Conservation (phyloP, 257 asterid genomes). For the Solanum pimpinellifolium region DNA sequence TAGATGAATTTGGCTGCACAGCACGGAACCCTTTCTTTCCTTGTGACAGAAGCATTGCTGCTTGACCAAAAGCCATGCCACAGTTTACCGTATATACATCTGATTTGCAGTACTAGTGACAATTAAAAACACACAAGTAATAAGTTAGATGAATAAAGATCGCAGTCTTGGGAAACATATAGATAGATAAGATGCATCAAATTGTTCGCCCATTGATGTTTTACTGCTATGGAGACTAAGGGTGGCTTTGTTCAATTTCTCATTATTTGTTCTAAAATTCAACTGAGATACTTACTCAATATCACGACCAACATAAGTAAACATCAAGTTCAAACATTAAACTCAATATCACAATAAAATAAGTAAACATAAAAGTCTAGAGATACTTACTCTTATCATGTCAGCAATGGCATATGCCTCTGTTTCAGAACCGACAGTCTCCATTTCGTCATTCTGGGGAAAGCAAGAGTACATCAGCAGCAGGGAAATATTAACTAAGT, state of each 20-base stretch:
- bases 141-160: background rate
- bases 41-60: slow-evolving; percentile 83
- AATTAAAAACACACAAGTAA: background rate
- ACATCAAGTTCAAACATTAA: background rate
- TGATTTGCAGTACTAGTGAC: slow-evolving; percentile 54
- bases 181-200: background rate
- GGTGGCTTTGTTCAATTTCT: background rate
- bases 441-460: slow-evolving; percentile 59
- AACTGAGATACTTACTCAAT: background rate
- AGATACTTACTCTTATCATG: slow-evolving; percentile 62
- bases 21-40: slow-evolving; percentile 84
- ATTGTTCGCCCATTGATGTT: background rate
- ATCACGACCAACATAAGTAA: background rate
- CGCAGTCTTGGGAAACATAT: background rate
- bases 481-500: background rate
- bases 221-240: background rate
- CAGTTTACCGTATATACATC: slow-evolving; percentile 73
- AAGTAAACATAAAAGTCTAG: background rate
- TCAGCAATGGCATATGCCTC: slow-evolving; percentile 92
- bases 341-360: background rate
- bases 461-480: background rate
- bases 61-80: slow-evolving; percentile 92
- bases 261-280: background rate
- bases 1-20: slow-evolving; percentile 58
- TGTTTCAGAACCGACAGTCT: slow-evolving; percentile 84